Conservation (phyloP, 1,139 yeast genomes). For the Ogataea hybrid region DNA sequence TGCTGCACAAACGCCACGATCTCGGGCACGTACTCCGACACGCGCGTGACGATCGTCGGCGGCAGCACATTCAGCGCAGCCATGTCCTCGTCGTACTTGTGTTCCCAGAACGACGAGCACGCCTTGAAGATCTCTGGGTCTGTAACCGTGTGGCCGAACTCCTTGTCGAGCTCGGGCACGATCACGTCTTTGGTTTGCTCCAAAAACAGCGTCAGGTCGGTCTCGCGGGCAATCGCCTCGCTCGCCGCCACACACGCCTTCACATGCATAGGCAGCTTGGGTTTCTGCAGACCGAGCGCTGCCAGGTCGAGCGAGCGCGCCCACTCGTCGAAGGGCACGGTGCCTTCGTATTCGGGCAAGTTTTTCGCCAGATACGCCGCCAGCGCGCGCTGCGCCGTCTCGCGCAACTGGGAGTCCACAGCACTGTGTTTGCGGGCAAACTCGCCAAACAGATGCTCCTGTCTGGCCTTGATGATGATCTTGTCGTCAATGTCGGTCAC, state of each 20-base stretch:
- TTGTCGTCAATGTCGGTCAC: slow-evolving; percentile 98
- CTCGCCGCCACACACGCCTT: slow-evolving; percentile 62
- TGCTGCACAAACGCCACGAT: slow-evolving; percentile 74
- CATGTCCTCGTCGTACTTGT: slow-evolving; percentile 84
- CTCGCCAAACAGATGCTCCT: slow-evolving; percentile 72
- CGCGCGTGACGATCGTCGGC: slow-evolving; percentile 86
- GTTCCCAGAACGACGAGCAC: slow-evolving; percentile 89
- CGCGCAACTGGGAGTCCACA: slow-evolving; percentile 39
- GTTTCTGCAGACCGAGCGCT: slow-evolving; percentile 52
- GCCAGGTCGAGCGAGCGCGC: slow-evolving; percentile 44
- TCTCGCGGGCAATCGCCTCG: slow-evolving; percentile 36
- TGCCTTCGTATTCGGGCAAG: slow-evolving; percentile 43
- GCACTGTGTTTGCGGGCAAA: slow-evolving; percentile 36
- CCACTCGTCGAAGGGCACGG: slow-evolving; percentile 52
- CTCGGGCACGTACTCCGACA: slow-evolving; percentile 95
- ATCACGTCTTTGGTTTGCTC: slow-evolving; percentile 63
- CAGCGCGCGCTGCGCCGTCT: slow-evolving; percentile 44
- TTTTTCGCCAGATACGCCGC: slow-evolving; percentile 53
- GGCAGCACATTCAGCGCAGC: slow-evolving; percentile 75
- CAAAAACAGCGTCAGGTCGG: slow-evolving; percentile 40
- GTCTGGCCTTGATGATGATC: slow-evolving; percentile 92
- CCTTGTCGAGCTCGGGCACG: slow-evolving; percentile 68
- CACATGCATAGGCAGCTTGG: slow-evolving; percentile 84
- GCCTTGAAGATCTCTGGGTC: slow-evolving; percentile 83
- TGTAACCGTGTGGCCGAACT: slow-evolving; percentile 70